Conservation (phyloP, 805 yeast genomes). For the Cyberlindnera americana region DNA sequence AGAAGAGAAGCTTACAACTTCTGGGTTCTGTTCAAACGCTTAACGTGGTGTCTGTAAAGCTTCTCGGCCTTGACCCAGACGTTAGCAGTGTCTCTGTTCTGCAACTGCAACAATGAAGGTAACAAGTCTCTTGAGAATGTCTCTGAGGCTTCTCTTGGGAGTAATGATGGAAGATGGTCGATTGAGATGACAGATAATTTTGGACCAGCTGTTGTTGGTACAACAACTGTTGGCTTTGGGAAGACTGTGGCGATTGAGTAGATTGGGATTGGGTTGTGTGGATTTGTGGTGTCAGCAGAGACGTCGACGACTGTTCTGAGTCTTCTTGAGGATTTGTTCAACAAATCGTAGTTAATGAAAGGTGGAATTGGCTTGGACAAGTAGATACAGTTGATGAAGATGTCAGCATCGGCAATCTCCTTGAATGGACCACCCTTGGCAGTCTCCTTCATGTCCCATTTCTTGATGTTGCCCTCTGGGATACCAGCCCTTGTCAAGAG, state of each 20-base stretch:
- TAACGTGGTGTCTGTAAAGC: constrained; percentile 80
- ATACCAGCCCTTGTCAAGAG: constrained; percentile 79
- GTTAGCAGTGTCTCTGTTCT: constrained; percentile 75
- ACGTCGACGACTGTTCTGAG: constrained; percentile 94
- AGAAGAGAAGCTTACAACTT: constrained; percentile 31
- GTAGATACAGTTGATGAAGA: constrained; percentile 95
- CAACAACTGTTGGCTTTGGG: constrained; percentile 84
- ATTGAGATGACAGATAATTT: constrained; percentile 88
- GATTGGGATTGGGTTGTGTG: constrained; percentile 96
- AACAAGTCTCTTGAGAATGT: constrained; percentile 80
- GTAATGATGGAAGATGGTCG: constrained; percentile 91
- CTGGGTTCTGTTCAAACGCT: constrained; percentile 54
- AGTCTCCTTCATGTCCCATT: constrained; percentile 98
- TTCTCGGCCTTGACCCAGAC: constrained; percentile 91
- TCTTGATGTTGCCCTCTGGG: constrained; percentile 75
- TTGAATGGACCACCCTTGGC: constrained; percentile 95
- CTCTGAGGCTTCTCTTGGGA: constrained; percentile 98
- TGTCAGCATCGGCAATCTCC: constrained; percentile 83
- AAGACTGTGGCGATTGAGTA: constrained; percentile 88
- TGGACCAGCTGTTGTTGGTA: constrained; percentile 76
- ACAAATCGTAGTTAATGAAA: constrained; percentile 65
- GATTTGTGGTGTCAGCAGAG: constrained; percentile 97
- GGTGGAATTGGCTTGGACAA: constrained; percentile 92
- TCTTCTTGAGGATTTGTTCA: constrained; percentile 66
- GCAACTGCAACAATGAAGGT: constrained; percentile 84